Percentiles rank a stretch among this genome's conserved stretches.
These are phyloP conservation scores for Blastocystis sp. DNA, from an alignment of 352 stramenopile genomes.

Conservation along the genomic window DNA sequence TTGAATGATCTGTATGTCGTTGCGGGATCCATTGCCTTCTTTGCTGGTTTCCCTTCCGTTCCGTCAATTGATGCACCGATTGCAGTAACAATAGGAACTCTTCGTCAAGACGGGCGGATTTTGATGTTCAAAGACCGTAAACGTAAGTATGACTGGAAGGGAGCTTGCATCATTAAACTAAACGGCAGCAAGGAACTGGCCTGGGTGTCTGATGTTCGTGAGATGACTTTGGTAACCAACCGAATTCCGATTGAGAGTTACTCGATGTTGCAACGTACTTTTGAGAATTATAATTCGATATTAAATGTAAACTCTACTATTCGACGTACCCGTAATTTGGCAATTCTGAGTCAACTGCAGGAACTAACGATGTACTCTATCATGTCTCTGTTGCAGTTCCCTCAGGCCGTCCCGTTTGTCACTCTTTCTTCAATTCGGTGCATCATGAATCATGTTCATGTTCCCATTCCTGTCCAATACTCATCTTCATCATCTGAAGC, in stretches of 20 bases:
- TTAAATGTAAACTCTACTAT: not conserved
- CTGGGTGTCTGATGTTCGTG: not conserved
- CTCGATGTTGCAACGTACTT: not conserved
- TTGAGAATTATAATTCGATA: constrained; percentile 1
- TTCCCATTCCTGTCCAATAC: not conserved
- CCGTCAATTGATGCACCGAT: not conserved
- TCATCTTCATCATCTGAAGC: not conserved
- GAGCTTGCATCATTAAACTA: constrained; percentile 28
- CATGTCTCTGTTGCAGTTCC: constrained; percentile 30
- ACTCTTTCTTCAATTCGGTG: not conserved
- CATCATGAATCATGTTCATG: constrained; percentile 3
- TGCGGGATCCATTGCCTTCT: constrained; percentile 1
- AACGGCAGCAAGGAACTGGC: constrained; percentile 27
- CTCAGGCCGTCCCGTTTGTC: not conserved
- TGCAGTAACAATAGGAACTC: constrained; percentile 12
- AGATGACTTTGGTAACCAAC: constrained; percentile 1
- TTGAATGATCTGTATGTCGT: constrained; percentile 1
- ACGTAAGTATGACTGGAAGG: not conserved
- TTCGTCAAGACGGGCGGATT: constrained; percentile 21
- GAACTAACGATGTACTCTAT: constrained; percentile 20
- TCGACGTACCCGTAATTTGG: not conserved
- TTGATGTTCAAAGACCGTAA: constrained; percentile 39
- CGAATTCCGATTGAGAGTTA: constrained; percentile 48
- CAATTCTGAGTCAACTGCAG: constrained; percentile 16
- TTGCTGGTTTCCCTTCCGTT: not conserved